Base-by-base conservation (phyloP, 257 asterid species). In the Solanum corneliomulleri region DNA sequence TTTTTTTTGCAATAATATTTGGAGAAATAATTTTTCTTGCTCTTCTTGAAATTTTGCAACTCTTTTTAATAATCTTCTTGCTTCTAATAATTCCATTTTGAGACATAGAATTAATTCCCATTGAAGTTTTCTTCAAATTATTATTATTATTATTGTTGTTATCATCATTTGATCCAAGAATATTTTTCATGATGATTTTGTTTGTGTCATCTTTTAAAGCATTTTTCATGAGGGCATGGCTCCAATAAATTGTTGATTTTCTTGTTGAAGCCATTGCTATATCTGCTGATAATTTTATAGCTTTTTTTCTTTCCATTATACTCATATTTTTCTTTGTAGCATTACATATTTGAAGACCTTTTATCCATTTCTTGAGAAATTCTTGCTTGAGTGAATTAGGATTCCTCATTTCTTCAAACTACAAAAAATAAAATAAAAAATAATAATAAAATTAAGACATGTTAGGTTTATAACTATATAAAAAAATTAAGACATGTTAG, bases 231-330 rank as follows among this genome's bases (percentile, higher is more conserved):
- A 92, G 70, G 82, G 95, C 91, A 6, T 87, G 93, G 69, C 97
- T 92, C 98, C 99, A 94, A 56, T 52, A 90, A 20, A 91, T 88
- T 2, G 91, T 14, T 9, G 88, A 81, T 25, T 76, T 90, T 86
- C 94, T 88, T 6, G 98, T 93, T 4, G 99, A 93, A 45, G 99
- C 98, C 37, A 96, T 94, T n/a, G 99, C 99, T 62, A 94, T 84
- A 60, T 96, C 98, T 12, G 99, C 96, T 3, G 99, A 92, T 23
- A 91, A 45, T 76, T 94, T 96, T 23, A 96, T 96, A 71, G 94
- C 96, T 41, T 87, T 91, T 81, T 93, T 95, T 16, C 98, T 87
- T 21, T 96, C 97, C 23, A 86, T 64, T 62, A 91, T 58, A 86
- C 89, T 92, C 98, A 93, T 94, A 23, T 92, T 89, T 33, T 89